Conservation (phyloP, 129 eudicot genomes). For the Kitagawia praeruptora region DNA sequence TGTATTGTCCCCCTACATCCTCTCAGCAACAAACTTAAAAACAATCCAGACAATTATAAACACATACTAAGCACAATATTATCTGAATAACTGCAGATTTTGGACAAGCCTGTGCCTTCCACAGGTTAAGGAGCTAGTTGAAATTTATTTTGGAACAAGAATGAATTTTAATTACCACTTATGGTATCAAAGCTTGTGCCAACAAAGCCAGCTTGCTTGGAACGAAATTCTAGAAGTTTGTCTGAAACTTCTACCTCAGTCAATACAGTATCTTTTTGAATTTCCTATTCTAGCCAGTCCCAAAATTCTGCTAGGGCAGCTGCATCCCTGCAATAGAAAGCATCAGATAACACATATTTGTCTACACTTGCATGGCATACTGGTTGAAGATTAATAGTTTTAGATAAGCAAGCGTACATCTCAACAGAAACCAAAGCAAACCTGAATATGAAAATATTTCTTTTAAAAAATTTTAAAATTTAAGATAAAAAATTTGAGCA, state of each 20-base stretch:
- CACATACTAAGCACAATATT: background rate
- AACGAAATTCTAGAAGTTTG: conserved; percentile 86
- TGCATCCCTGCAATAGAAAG: conserved; percentile 67
- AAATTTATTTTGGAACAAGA: background rate
- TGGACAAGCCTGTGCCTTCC: background rate
- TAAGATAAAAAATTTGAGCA: background rate
- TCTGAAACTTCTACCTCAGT: conserved; percentile 92
- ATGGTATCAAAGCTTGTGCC: conserved; percentile 95
- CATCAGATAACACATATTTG: background rate
- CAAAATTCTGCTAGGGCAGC: conserved; percentile 88
- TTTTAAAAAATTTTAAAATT: no score
- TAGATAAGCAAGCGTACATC: background rate
- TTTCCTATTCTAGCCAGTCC: conserved; percentile 87
- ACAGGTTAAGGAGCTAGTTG: background rate
- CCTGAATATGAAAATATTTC: background rate
- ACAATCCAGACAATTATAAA: background rate
- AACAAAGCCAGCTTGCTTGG: conserved; percentile 72
- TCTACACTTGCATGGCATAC: background rate
- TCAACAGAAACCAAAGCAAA: background rate
- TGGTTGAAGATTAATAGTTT: background rate
- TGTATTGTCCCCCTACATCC: background rate
- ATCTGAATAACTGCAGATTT: background rate
- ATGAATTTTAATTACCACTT: conserved; percentile 51
- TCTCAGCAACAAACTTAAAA: background rate
- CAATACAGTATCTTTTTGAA: conserved; percentile 37